Base-by-base conservation (phyloP, 306 rosid genomes). In the Quercus gilva region DNA sequence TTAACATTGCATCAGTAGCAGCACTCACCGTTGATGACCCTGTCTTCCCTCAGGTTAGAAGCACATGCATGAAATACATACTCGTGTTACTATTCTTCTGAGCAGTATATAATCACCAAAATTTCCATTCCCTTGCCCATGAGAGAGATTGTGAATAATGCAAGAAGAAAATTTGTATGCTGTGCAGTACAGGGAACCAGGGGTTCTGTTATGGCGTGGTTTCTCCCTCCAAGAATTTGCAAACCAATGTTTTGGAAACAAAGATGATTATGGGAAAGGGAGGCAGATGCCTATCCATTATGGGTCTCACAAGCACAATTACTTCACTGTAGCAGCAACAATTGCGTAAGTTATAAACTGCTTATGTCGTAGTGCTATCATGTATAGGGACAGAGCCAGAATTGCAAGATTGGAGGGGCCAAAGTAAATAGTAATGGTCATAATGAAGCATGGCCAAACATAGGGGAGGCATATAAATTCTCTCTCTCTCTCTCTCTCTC, bases 241-340 rank as follows among this genome's bases (percentile, higher is more conserved):
- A 55, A 88, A 89, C 84, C 98, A 94, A 83, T 91, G 91, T 74
- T 91, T 92, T 74, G 79, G 93, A 49, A 92, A 91, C 85, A 91
- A 86, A 83, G 85, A 83, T 83, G 98, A 94, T 84, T 82, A 88
- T 61, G 94, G 98, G 69, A 92, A 94, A 82, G 97, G 97, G 68
- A 82, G 98, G 86, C 98, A 92, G 84, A 92, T 91, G 98, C 98
- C 98, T 0, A 83, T 81, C 8, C 98, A 94, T 86, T 94, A 91
- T 71, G 97, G 97, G 31, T 92, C 98, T 60, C 84, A 91, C 43
- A 91, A 85, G 87, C 97, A 73, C 87, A 91, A 91, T 57, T 94
- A 94, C 83, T 19, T 94, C 55, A 94, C 94, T 59, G 87, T 94
- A 60, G 85, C 97, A 72, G 90, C 97, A 70, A 85, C 98, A 14